phyloP scores from a whole-genome alignment of 2,329 filamentous ascomycete species.

The Fusarium sterilihyphosum region DNA sequence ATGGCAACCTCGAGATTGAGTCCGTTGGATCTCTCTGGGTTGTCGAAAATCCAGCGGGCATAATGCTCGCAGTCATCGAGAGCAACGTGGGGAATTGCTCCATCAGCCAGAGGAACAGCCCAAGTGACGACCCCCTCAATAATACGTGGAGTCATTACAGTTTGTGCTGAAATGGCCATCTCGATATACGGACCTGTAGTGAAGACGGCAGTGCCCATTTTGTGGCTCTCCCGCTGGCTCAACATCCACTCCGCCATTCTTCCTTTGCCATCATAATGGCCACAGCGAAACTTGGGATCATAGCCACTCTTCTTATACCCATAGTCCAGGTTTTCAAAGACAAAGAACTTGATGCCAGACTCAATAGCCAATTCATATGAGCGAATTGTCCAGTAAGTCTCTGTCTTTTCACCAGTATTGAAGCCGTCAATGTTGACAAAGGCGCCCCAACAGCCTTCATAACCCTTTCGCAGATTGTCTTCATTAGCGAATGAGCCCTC shows the following conservation, averaged over 20 bases:
- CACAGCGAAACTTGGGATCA: slow-evolving; percentile 55
- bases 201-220: slow-evolving; percentile 1
- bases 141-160: background rate
- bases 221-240: slow-evolving; percentile 40
- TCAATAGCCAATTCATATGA: slow-evolving; percentile 13
- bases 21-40: background rate
- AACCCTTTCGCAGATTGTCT: background rate
- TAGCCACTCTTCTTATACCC: slow-evolving; percentile 59
- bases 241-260: slow-evolving; percentile 57
- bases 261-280: slow-evolving; percentile 61
- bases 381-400: slow-evolving; percentile 13
- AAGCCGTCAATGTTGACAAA: slow-evolving; percentile 23
- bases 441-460: background rate
- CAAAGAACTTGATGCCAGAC: slow-evolving; percentile 50
- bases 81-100: slow-evolving; percentile 3
- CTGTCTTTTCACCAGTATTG: slow-evolving; percentile 26
- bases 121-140: slow-evolving; percentile 20
- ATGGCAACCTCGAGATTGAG: slow-evolving; percentile 17
- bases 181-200: slow-evolving; percentile 21
- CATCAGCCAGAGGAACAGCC: slow-evolving; percentile 4
- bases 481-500: slow-evolving; percentile 11
- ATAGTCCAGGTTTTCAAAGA: slow-evolving; percentile 62
- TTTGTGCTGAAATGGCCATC: background rate
- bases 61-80: slow-evolving; percentile 30
- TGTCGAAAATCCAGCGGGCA: slow-evolving; percentile 14